phyloP scores from a whole-genome alignment of 2,329 filamentous ascomycete species.

The Grosmannia huntii region DNA sequence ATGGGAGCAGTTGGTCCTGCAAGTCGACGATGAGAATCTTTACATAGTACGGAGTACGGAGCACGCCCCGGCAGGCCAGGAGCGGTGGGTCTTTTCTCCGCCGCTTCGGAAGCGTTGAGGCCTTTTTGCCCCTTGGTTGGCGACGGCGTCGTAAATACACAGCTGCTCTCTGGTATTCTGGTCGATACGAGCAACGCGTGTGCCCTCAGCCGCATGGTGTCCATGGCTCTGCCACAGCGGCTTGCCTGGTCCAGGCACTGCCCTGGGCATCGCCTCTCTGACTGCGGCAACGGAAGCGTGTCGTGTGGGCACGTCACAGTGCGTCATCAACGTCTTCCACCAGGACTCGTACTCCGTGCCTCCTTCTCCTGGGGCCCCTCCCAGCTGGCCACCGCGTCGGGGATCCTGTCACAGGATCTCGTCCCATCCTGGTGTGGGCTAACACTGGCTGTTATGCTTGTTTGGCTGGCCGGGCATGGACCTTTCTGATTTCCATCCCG shows the following conservation, averaged over 20 bases:
- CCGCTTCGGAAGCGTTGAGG: neutral
- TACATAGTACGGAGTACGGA: too few relatives aligned
- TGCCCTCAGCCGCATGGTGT: neutral
- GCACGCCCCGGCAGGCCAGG: neutral
- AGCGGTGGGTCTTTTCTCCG: neutral
- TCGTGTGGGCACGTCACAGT: neutral
- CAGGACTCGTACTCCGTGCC: neutral
- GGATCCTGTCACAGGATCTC: neutral
- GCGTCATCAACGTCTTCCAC: neutral
- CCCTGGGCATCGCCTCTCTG: neutral
- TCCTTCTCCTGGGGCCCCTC: neutral
- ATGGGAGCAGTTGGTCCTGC: conserved; percentile 1
- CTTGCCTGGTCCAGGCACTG: too few relatives aligned
- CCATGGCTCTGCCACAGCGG: too few relatives aligned
- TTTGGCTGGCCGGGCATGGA: neutral
- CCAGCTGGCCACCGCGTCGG: neutral
- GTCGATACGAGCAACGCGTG: neutral
- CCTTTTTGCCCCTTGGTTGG: neutral
- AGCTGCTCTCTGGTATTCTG: neutral
- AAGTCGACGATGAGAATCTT: neutral
- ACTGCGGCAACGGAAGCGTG: neutral
- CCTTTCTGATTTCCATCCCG: neutral
- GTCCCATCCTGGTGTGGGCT: neutral
- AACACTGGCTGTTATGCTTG: neutral
- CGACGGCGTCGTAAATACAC: neutral